Conservation (phyloP, 2,329 filamentous ascomycete species). For the Fusarium sp. region DNA sequence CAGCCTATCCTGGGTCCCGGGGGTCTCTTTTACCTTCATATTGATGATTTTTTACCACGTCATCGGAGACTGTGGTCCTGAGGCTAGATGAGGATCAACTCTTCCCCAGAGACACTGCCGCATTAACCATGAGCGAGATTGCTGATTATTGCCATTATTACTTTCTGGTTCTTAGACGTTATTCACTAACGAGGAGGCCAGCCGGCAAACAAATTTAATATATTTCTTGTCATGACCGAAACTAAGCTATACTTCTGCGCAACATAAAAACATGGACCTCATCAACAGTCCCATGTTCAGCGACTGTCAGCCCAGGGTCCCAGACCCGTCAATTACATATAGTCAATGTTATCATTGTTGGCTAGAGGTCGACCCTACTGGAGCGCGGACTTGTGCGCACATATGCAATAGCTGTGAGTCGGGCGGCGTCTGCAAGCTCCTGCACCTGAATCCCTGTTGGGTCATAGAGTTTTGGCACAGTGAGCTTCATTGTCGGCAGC, state of each 20-base stretch:
- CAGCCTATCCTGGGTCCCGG: constrained; percentile 18
- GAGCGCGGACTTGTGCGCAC: constrained; percentile 15
- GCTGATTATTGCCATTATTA: not conserved
- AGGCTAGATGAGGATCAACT: constrained; percentile 31
- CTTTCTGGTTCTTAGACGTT: not conserved
- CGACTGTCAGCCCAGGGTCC: constrained; percentile 43
- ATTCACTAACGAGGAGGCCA: not conserved
- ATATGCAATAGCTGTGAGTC: constrained; percentile 30
- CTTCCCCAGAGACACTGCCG: constrained; percentile 7
- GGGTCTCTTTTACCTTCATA: not conserved
- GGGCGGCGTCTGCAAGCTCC: constrained; percentile 21
- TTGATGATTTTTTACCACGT: constrained; percentile 28
- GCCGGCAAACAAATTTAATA: not conserved
- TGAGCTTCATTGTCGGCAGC: constrained; percentile 22
- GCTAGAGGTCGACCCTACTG: not conserved
- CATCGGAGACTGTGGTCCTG: constrained; percentile 21
- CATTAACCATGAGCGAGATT: constrained; percentile 3
- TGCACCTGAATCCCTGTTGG: constrained; percentile 29
- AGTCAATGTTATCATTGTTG: constrained; percentile 18
- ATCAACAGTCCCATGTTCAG: constrained; percentile 36
- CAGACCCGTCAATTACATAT: constrained; percentile 31
- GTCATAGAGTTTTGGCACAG: constrained; percentile 28
- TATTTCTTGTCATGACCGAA: constrained; percentile 7
- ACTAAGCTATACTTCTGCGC: constrained; percentile 5
- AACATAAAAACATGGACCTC: constrained; percentile 16